Percentiles rank a stretch among this genome's conserved stretches.
These are phyloP conservation scores for Kitagawia praeruptora DNA, from an alignment of 129 eudicot species.

Conservation along the genomic window DNA sequence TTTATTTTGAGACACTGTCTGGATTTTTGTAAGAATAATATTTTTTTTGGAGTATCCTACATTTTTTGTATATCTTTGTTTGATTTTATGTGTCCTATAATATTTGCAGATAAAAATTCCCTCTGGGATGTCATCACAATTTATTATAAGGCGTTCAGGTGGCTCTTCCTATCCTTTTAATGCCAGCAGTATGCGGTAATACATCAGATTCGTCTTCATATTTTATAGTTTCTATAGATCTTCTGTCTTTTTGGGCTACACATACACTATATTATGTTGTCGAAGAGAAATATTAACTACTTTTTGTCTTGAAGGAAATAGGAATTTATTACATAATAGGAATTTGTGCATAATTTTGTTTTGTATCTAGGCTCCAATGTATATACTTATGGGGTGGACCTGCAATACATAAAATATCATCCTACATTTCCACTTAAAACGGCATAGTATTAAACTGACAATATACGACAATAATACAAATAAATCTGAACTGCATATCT, in stretches of 20 bases:
- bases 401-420: neutral
- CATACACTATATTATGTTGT: conserved; percentile 6
- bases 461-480: neutral
- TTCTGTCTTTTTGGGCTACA: conserved; percentile 3
- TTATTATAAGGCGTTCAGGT: conserved; percentile 61
- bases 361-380: neutral
- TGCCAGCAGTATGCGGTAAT: conserved; percentile 76
- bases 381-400: neutral
- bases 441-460: neutral
- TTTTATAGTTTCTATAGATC: neutral
- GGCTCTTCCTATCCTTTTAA: conserved; percentile 77
- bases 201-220: neutral
- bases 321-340: neutral
- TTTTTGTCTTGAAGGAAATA: neutral
- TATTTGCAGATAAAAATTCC: conserved; percentile 84
- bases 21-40: neutral
- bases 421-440: neutral
- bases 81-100: neutral
- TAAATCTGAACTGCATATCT: neutral
- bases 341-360: conserved; percentile 7
- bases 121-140: conserved; percentile 63
- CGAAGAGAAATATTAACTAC: neutral
- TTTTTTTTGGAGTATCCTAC: neutral
- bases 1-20: neutral
- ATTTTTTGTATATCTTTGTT: neutral